Conservation (phyloP, 1,284 basidiomycete genomes). For the Heliocybe sulcata region DNA sequence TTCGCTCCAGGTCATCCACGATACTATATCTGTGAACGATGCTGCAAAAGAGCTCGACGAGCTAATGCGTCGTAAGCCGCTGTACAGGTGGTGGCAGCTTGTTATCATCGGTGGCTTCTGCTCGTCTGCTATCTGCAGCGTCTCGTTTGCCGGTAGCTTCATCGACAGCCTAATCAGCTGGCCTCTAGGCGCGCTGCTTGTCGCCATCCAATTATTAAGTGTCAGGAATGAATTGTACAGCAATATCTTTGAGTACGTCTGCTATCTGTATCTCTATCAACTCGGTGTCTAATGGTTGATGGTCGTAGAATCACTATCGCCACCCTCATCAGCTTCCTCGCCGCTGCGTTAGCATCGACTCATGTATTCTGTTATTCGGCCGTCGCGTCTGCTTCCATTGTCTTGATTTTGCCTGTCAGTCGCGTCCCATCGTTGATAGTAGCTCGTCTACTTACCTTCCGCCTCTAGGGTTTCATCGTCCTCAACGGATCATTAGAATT, state of each 20-base stretch:
- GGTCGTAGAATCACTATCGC: slow-evolving; percentile 65
- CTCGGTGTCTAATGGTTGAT: not conserved
- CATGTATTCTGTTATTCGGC: slow-evolving; percentile 80
- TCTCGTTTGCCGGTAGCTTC: slow-evolving; percentile 72
- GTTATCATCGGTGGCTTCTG: slow-evolving; percentile 79
- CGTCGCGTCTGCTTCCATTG: slow-evolving; percentile 78
- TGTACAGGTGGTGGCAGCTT: slow-evolving; percentile 62
- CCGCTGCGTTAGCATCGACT: slow-evolving; percentile 71
- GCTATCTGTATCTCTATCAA: not conserved
- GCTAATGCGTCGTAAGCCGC: slow-evolving; percentile 64
- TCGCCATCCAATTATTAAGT: slow-evolving; percentile 69
- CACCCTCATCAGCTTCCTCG: slow-evolving; percentile 73
- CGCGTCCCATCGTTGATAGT: not conserved
- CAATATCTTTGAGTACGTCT: slow-evolving; percentile 75
- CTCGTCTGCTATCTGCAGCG: slow-evolving; percentile 71
- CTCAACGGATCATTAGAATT: slow-evolving; percentile 79
- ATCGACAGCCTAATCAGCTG: slow-evolving; percentile 73
- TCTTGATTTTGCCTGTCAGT: slow-evolving; percentile 79
- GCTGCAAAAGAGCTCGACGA: slow-evolving; percentile 69
- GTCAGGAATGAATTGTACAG: slow-evolving; percentile 79
- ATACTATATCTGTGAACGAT: slow-evolving; percentile 76
- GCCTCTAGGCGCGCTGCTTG: slow-evolving; percentile 77
- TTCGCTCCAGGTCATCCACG: slow-evolving; percentile 69
- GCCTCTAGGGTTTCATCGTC: slow-evolving; percentile 65
- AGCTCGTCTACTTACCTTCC: not conserved